Conservation (phyloP, 768 basidiomycete genomes). For the Rhizopogon rudus region DNA sequence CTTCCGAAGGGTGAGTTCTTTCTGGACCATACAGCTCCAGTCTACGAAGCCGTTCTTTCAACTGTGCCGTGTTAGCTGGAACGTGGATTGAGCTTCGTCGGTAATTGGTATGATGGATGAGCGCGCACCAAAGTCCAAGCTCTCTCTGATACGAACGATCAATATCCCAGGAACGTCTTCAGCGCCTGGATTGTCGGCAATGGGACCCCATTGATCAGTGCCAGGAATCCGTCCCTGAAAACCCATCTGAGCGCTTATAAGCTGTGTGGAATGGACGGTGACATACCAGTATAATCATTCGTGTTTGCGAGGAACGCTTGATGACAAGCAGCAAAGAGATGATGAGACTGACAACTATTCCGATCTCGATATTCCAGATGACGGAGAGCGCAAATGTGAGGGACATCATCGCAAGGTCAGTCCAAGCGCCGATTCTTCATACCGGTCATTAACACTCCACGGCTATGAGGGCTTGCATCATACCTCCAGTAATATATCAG, state of each 20-base stretch:
- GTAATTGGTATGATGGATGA: constrained; percentile 1
- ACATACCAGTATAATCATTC: constrained; percentile 85
- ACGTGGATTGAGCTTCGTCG: neutral
- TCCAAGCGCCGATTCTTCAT: constrained; percentile 84
- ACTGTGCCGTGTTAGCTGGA: constrained; percentile 1
- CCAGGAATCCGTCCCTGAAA: constrained; percentile 79
- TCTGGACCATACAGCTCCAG: constrained; percentile 85
- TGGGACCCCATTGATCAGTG: constrained; percentile 85
- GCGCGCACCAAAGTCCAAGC: constrained; percentile 78
- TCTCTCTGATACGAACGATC: constrained; percentile 87
- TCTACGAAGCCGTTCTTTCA: constrained; percentile 67
- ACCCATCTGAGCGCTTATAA: neutral
- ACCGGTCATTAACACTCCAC: neutral
- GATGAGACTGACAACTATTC: constrained; percentile 83
- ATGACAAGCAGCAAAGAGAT: constrained; percentile 88
- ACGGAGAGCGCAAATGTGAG: constrained; percentile 87
- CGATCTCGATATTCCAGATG: constrained; percentile 88
- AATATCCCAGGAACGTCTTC: constrained; percentile 79
- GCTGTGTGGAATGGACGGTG: neutral
- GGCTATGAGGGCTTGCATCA: constrained; percentile 9
- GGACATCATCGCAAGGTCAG: constrained; percentile 80
- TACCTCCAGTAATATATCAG: constrained; percentile 81
- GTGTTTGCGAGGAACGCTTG: constrained; percentile 79
- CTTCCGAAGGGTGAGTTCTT: constrained; percentile 85
- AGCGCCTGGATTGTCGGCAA: constrained; percentile 83